Evolutionary conservation across 116 monocot species (phyloP), one percentile per base, ranked within the genome.

Genomic region (Zostera marina): DNA sequence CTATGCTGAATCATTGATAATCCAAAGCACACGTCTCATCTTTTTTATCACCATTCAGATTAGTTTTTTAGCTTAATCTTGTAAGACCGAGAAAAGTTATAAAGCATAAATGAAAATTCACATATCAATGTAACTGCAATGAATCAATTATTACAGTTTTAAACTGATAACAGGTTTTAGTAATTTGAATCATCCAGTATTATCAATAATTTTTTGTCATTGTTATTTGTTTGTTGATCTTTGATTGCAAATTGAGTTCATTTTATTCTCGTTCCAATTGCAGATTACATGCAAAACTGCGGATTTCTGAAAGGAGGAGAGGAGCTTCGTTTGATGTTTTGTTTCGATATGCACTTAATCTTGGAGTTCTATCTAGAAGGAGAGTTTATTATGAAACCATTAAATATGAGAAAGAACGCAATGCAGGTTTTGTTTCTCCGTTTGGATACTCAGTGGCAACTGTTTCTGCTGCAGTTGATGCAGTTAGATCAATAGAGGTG

Each of bases 381-480:
- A 79, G 75, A 74, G 75, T 85, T 65, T 65, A 76, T 57, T 76
- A 76, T 68, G 96, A 85, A 80, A 79, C 96, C 62, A 82, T 89
- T 17, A 82, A 85, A 42, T 96, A 96, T 78, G 96, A 88, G 54
- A 88, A 68, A 62, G 89, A 96, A 58, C 81, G 89, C 9, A 96
- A 89, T 89, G 96, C 75, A 38, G 96, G 96, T n/a, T 96, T 89
- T 71, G 22, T 96, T 44, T 96, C 96, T 41, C 89, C 96, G 44
- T 89, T 96, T 82, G 96, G 96, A 56, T 96, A 82, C 62, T 96
- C 96, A 32, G 64, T 80, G 58, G 62, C 70, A 57, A 85, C 85
- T 60, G 96, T 96, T 39, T 64, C 65, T 44, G 85, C 88, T 52
- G 75, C 89, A 60, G 68, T 85, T 53, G 72, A 96, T 70, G 55